phyloP scores from a whole-genome alignment of 164 flowering plant species.

The Tinospora cordifolia region DNA sequence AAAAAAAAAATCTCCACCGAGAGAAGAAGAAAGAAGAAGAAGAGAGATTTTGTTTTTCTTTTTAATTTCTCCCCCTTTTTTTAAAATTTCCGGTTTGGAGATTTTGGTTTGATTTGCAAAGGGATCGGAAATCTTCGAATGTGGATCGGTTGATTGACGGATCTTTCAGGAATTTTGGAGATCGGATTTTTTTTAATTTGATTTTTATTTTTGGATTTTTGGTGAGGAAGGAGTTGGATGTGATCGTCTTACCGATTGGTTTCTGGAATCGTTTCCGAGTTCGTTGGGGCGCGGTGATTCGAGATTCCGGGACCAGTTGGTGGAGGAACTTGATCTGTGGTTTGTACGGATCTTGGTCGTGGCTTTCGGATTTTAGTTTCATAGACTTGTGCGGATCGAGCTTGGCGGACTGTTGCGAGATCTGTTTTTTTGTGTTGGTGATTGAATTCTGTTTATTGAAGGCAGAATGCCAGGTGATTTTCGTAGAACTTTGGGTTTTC shows the following conservation, averaged over 20 bases:
- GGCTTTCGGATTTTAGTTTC: background rate
- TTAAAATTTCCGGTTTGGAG: too few relatives aligned
- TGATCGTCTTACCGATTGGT: background rate
- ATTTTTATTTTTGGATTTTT: too few relatives aligned
- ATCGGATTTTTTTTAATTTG: background rate
- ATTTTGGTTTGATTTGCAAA: background rate
- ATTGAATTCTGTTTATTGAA: constrained; percentile 3
- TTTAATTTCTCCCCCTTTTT: too few relatives aligned
- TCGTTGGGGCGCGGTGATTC: background rate
- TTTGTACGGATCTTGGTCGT: background rate
- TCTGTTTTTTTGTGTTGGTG: background rate
- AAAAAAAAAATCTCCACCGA: background rate
- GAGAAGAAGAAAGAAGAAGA: background rate
- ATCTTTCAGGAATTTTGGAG: background rate
- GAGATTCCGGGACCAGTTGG: background rate
- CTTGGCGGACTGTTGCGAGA: background rate
- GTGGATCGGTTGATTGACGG: background rate
- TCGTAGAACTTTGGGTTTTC: background rate
- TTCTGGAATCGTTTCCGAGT: background rate
- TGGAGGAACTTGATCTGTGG: constrained; percentile 2
- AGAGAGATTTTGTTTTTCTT: background rate
- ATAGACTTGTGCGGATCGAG: background rate
- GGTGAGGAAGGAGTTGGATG: too few relatives aligned
- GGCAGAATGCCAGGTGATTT: constrained; percentile 17
- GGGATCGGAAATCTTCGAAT: background rate